Percentiles rank a stretch among this genome's conserved stretches.
Conservation (phyloP, 257 asterid species). For the Nicotiana attenuata region DNA sequence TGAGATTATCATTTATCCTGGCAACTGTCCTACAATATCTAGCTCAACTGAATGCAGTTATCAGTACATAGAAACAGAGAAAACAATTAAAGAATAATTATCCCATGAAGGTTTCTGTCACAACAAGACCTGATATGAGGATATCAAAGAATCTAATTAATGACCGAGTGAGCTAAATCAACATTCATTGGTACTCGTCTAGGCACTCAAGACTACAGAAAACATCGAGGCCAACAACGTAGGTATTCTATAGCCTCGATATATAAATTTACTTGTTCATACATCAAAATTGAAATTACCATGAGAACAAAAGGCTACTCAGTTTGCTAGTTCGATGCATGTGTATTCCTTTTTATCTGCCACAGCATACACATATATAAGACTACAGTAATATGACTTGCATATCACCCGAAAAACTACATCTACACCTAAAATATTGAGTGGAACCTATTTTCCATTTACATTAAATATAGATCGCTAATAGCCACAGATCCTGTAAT, state of each 20-base stretch:
- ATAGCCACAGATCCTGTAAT: background rate
- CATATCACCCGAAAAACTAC: background rate
- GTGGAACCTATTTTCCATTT: background rate
- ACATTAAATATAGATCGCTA: background rate
- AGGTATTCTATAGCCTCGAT: background rate
- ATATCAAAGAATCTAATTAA: background rate
- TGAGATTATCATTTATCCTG: background rate
- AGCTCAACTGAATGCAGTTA: background rate
- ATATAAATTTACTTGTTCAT: background rate
- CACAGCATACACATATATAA: background rate
- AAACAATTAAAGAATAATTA: background rate
- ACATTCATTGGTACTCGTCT: background rate
- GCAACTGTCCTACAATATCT: background rate
- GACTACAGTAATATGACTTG: background rate
- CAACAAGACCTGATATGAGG: background rate
- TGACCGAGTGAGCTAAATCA: background rate
- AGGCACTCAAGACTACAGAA: background rate
- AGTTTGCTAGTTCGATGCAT: background rate
- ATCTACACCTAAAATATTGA: background rate
- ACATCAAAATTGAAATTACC: background rate
- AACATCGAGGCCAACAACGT: background rate
- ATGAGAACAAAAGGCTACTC: background rate
- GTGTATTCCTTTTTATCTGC: background rate
- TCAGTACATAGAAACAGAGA: conserved; percentile 1
- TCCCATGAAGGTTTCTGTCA: background rate